These are phyloP conservation scores for Coemansia sp. DNA, from an alignment of 192 early-diverging fungal species.

Conservation along the genomic window DNA sequence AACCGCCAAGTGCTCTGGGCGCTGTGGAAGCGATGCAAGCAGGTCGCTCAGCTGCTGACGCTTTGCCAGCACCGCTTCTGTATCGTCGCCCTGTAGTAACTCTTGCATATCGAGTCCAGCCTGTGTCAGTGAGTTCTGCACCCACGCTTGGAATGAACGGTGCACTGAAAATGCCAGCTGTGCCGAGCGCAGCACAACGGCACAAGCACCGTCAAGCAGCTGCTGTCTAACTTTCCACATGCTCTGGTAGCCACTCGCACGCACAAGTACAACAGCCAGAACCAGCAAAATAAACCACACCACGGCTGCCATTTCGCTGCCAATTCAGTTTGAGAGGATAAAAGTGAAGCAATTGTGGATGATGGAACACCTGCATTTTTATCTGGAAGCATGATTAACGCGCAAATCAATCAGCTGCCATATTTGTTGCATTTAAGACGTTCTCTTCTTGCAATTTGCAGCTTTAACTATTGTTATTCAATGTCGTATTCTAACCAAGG, in stretches of 20 bases:
- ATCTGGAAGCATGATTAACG: too few relatives aligned
- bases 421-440: neutral
- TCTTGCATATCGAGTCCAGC: slow-evolving; percentile 40
- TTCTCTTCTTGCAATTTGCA: neutral
- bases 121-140: slow-evolving; percentile 37
- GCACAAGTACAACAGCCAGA: slow-evolving; percentile 29
- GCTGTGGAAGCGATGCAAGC: slow-evolving; percentile 39
- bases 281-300: slow-evolving; percentile 20
- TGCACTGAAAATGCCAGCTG: slow-evolving; percentile 44
- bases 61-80: slow-evolving; percentile 24
- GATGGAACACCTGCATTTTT: too few relatives aligned
- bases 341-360: too few relatives aligned
- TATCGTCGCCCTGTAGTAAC: slow-evolving; percentile 33
- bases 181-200: slow-evolving; percentile 22
- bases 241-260: slow-evolving; percentile 9
- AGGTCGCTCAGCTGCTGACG: slow-evolving; percentile 28
- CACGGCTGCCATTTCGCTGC: slow-evolving; percentile 20
- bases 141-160: slow-evolving; percentile 44
- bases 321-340: neutral
- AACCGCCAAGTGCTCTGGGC: slow-evolving; percentile 39
- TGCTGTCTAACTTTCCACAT: slow-evolving; percentile 23
- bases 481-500: neutral
- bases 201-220: slow-evolving; percentile 29
- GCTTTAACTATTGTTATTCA: neutral
- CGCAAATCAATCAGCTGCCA: too few relatives aligned